Conservation (phyloP, 2,329 filamentous ascomycete species). For the Gliomastix tumulicola region DNA sequence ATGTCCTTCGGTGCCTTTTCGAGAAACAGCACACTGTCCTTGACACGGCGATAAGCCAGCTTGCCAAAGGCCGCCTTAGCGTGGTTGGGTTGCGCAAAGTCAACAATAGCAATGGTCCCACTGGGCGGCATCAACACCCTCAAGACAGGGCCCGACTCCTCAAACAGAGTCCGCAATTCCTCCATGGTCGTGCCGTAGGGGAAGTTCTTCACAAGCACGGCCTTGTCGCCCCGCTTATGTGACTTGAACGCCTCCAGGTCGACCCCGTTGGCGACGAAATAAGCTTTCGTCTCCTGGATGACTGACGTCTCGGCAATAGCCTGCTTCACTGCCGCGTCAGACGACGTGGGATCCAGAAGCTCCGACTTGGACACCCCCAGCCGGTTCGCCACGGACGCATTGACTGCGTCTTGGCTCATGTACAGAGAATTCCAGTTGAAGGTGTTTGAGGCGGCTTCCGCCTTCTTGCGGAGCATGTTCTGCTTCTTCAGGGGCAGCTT, state of each 20-base stretch:
- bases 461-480: conserved; percentile 78
- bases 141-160: conserved; percentile 75
- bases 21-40: conserved; percentile 84
- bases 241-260: conserved; percentile 89
- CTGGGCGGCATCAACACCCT: conserved; percentile 86
- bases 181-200: conserved; percentile 73
- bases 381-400: conserved; percentile 79
- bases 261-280: conserved; percentile 81
- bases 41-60: conserved; percentile 83
- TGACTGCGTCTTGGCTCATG: conserved; percentile 94
- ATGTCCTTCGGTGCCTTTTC: conserved; percentile 88
- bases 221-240: conserved; percentile 74
- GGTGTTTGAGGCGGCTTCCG: conserved; percentile 66
- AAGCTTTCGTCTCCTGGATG: conserved; percentile 93
- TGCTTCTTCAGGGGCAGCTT: conserved; percentile 94
- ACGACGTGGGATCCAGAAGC: conserved; percentile 88
- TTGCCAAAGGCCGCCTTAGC: conserved; percentile 78
- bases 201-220: conserved; percentile 93
- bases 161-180: conserved; percentile 74
- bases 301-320: conserved; percentile 93
- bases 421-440: conserved; percentile 99
- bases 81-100: conserved; percentile 73
- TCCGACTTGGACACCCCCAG: conserved; percentile 88
- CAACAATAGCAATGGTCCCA: conserved; percentile 88
- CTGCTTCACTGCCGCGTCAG: conserved; percentile 92